Evolutionary conservation across 768 basidiomycete species (phyloP).

Genomic region (Mycena metata): DNA sequence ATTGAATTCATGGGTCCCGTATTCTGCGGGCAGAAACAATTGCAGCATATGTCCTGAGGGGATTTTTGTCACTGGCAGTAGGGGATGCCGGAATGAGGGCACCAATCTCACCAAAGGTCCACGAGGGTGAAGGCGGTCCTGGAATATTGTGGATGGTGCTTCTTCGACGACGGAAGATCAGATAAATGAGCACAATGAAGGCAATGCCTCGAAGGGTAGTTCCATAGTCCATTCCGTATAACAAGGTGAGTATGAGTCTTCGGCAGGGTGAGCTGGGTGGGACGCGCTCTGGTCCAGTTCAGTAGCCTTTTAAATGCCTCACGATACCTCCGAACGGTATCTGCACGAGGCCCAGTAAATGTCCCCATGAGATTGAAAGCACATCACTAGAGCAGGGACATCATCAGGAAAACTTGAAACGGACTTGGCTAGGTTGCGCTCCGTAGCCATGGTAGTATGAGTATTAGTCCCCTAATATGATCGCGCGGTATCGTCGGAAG

Average conservation of each 20-base stretch:
- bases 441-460: too few relatives aligned
- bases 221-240: constrained; percentile 3
- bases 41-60: constrained; percentile 7
- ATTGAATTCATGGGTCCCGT: constrained; percentile 4
- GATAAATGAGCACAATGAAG: constrained; percentile 7
- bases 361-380: background rate
- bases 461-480: too few relatives aligned
- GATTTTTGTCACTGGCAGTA: background rate
- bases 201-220: background rate
- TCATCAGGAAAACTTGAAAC: too few relatives aligned
- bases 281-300: constrained; percentile 1
- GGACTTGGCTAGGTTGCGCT: too few relatives aligned
- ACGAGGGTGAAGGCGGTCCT: constrained; percentile 2
- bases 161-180: constrained; percentile 3
- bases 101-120: background rate
- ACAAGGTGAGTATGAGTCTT: constrained; percentile 6
- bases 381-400: constrained; percentile 1
- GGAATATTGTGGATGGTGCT: constrained; percentile 3
- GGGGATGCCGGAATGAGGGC: background rate
- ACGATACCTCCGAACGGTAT: background rate
- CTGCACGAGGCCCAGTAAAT: constrained; percentile 5
- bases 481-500: too few relatives aligned
- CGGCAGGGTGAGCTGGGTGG: constrained; percentile 1
- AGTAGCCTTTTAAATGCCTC: constrained; percentile 6
- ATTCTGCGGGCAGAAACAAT: background rate